Percentiles rank a stretch among this genome's conserved stretches.
These are phyloP conservation scores for Delitschia confertaspora DNA, from an alignment of 495 filamentous ascomycete genomes.

Conservation along the genomic window DNA sequence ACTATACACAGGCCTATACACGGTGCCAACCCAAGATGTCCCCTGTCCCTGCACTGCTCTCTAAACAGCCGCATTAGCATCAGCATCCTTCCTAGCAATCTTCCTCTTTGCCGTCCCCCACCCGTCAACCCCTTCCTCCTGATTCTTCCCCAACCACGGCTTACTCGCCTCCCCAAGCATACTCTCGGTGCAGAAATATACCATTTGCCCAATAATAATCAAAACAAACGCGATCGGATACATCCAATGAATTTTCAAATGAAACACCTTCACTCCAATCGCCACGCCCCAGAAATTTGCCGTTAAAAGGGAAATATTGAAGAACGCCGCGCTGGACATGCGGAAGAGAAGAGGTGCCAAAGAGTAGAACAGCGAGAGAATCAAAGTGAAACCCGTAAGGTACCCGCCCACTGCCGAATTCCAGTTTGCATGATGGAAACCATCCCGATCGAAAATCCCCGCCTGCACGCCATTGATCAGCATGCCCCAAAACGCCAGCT, in stretches of 20 bases:
- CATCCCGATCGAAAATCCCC: constrained; percentile 74
- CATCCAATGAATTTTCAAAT: constrained; percentile 71
- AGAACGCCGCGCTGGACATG: constrained; percentile 83
- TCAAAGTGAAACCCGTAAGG: constrained; percentile 77
- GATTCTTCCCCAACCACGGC: constrained; percentile 83
- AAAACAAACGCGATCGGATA: constrained; percentile 93
- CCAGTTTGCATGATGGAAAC: constrained; percentile 60
- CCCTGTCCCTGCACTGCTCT: background rate
- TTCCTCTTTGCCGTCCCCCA: constrained; percentile 80
- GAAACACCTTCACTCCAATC: constrained; percentile 81
- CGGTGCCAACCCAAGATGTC: background rate
- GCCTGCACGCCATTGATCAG: constrained; percentile 87
- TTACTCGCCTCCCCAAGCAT: constrained; percentile 83
- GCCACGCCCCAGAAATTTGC: constrained; percentile 95
- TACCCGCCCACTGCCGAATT: constrained; percentile 66
- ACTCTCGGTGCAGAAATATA: constrained; percentile 73
- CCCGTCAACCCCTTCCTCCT: constrained; percentile 72
- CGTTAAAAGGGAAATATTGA: constrained; percentile 89
- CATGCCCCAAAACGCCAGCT: constrained; percentile 81
- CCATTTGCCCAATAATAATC: constrained; percentile 72
- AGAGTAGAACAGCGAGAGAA: constrained; percentile 67
- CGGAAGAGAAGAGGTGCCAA: constrained; percentile 80
- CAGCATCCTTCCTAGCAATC: constrained; percentile 43
- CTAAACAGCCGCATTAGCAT: constrained; percentile 22
- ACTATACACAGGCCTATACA: too few species aligned